phyloP scores from a whole-genome alignment of 208 protist genomes.

The Wallacemonas rigidus region DNA sequence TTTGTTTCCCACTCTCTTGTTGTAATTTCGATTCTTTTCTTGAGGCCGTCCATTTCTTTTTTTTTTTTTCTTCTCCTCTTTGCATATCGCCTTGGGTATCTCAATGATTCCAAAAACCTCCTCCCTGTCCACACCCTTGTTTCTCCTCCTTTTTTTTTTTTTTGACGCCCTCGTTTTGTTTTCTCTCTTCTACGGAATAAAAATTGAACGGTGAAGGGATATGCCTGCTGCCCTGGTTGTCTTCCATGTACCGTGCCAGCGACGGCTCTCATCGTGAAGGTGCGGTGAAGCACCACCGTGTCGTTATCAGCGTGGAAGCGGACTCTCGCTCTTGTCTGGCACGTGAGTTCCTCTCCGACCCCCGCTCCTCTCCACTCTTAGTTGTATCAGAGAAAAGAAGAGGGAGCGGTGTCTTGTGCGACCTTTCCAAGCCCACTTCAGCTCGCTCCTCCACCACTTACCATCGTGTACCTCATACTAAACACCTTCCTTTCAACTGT shows the following conservation, averaged over 20 bases:
- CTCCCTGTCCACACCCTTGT: neutral
- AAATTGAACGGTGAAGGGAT: neutral
- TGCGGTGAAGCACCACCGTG: no score
- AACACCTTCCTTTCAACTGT: no score
- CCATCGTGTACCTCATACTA: no score
- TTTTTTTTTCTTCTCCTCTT: neutral
- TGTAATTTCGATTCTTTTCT: conserved; percentile 8
- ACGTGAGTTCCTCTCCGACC: neutral
- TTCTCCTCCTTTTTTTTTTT: conserved; percentile 7
- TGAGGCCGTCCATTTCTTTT: neutral
- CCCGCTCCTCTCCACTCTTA: no score
- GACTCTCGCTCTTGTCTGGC: neutral
- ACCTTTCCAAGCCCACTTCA: neutral
- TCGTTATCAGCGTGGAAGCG: neutral
- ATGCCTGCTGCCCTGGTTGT: no score
- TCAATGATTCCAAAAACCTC: neutral
- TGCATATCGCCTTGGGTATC: neutral
- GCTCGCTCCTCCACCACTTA: no score
- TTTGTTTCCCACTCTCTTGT: neutral
- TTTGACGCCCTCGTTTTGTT: neutral
- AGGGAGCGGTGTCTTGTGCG: neutral
- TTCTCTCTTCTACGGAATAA: neutral
- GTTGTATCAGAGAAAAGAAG: neutral
- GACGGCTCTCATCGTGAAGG: no score
- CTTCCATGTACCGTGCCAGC: no score